Conservation (phyloP, 257 asterid species). For the Solanum okadae region DNA sequence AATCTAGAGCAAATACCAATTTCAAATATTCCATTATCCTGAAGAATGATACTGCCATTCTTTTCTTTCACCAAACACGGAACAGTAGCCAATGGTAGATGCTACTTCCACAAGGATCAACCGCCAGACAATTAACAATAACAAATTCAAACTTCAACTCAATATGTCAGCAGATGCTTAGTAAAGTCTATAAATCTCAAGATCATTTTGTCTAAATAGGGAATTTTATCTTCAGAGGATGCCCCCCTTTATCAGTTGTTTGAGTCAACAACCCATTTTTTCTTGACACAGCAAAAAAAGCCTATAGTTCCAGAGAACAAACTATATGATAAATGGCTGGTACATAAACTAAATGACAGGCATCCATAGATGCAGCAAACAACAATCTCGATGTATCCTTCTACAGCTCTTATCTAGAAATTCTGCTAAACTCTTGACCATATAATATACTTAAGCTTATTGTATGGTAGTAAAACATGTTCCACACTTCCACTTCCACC, state of each 20-base stretch:
- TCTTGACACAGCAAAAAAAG: neutral
- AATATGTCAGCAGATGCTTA: neutral
- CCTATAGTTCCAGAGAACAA: neutral
- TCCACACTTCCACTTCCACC: neutral
- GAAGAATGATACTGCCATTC: neutral
- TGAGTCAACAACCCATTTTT: neutral
- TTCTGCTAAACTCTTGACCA: neutral
- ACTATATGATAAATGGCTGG: neutral
- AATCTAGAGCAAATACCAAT: neutral
- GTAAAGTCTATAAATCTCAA: neutral
- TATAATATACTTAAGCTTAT: neutral
- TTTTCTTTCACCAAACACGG: neutral
- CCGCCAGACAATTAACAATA: neutral
- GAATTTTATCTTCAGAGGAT: neutral
- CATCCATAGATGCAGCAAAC: neutral
- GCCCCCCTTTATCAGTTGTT: neutral
- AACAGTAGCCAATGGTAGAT: neutral
- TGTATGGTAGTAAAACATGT: neutral
- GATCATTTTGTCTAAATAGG: neutral
- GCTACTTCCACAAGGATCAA: neutral
- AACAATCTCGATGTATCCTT: neutral
- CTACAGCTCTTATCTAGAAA: neutral
- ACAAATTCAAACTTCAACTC: neutral
- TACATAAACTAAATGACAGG: neutral
- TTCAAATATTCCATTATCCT: neutral